Conservation (phyloP, 129 eudicot species). For the Apium graveolens region DNA sequence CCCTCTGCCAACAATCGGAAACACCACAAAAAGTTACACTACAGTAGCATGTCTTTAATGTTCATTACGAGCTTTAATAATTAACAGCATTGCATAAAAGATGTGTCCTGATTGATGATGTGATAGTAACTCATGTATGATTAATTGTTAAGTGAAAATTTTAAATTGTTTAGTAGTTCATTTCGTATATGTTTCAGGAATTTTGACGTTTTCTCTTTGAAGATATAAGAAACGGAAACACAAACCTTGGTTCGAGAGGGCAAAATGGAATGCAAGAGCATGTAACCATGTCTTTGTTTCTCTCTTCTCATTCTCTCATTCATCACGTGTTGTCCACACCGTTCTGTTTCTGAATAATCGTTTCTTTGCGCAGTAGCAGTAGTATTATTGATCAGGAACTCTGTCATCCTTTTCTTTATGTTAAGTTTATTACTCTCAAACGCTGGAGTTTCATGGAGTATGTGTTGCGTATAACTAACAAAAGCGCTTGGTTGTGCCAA, state of each 20-base stretch:
- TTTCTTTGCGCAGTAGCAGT: background rate
- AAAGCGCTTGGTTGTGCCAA: background rate
- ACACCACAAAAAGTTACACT: background rate
- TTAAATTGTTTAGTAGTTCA: too few species aligned
- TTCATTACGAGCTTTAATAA: background rate
- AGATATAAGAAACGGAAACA: background rate
- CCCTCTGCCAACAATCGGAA: slow-evolving; percentile 17
- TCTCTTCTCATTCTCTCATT: slow-evolving; percentile 35
- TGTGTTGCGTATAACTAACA: background rate
- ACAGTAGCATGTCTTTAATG: background rate
- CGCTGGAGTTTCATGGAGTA: background rate
- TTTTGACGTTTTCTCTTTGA: background rate
- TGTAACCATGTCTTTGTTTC: slow-evolving; percentile 25
- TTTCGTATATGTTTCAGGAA: background rate
- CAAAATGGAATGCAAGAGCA: slow-evolving; percentile 22
- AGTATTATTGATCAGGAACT: slow-evolving; percentile 20
- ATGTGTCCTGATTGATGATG: too few species aligned
- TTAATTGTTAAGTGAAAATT: too few species aligned
- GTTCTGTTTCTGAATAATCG: slow-evolving; percentile 13
- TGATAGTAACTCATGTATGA: background rate
- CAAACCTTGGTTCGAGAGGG: slow-evolving; percentile 35
- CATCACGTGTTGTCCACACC: slow-evolving; percentile 21
- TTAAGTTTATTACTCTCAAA: background rate
- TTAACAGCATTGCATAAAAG: background rate
- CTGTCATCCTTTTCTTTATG: slow-evolving; percentile 28